These are phyloP conservation scores for Pseudopithomyces chartarum DNA, from an alignment of 2,329 filamentous ascomycete genomes.

Conservation along the genomic window DNA sequence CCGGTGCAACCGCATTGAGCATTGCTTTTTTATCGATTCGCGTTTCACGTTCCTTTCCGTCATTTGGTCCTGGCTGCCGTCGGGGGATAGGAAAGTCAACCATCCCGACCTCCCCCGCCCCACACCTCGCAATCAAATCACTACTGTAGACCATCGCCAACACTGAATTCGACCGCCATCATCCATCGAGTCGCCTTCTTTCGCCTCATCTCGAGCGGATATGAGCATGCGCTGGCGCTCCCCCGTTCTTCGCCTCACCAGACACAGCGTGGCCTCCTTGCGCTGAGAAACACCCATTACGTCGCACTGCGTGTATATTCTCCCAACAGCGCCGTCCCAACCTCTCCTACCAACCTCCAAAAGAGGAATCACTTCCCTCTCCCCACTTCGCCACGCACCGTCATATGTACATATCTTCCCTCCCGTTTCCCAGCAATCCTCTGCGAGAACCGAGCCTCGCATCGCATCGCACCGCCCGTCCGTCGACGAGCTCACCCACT, in stretches of 20 bases:
- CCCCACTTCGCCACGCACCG: slow-evolving; percentile 21
- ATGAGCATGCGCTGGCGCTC: too few relatives aligned
- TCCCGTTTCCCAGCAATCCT: neutral
- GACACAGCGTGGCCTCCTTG: slow-evolving; percentile 28
- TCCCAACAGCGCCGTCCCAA: slow-evolving; percentile 18
- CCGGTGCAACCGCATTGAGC: neutral
- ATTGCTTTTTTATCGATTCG: neutral
- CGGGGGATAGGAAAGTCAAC: too few relatives aligned
- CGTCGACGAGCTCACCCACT: too few relatives aligned
- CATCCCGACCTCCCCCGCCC: neutral
- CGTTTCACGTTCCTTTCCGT: neutral
- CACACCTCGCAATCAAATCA: neutral
- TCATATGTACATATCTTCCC: too few relatives aligned
- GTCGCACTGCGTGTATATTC: slow-evolving; percentile 19
- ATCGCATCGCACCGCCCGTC: too few relatives aligned
- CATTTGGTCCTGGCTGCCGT: too few relatives aligned
- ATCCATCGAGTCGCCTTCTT: too few relatives aligned
- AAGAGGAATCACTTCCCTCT: slow-evolving; percentile 18
- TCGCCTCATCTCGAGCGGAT: too few relatives aligned
- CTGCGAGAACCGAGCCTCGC: slow-evolving; percentile 1
- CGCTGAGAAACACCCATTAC: slow-evolving; percentile 32
- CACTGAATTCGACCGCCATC: neutral
- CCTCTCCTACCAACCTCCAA: slow-evolving; percentile 23
- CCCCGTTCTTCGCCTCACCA: slow-evolving; percentile 19
- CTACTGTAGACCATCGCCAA: neutral